These are phyloP conservation scores for Iberis pinnata DNA, from an alignment of 345 rosid species.

Conservation along the genomic window DNA sequence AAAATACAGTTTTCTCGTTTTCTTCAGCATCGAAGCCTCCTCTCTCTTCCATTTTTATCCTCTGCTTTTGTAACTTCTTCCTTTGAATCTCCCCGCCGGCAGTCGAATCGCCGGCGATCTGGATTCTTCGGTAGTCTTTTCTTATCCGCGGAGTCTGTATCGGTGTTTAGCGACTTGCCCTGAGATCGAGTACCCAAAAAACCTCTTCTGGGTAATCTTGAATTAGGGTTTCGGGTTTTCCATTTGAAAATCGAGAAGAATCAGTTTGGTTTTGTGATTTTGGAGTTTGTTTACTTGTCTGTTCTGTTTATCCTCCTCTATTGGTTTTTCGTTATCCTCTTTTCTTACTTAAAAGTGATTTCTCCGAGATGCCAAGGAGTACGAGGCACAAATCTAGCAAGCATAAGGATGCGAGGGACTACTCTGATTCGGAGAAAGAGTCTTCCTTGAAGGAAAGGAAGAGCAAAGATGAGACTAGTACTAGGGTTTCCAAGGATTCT, in stretches of 20 bases:
- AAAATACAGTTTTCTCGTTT: too few relatives aligned
- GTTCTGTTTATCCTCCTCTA: too few relatives aligned
- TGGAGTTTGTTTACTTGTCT: too few relatives aligned
- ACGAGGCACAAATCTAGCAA: slow-evolving; percentile 95
- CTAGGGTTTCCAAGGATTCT: slow-evolving; percentile 53
- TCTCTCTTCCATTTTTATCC: neutral
- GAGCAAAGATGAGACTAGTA: slow-evolving; percentile 43
- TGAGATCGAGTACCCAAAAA: slow-evolving; percentile 1
- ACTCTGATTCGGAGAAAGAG: slow-evolving; percentile 85
- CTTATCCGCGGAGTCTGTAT: neutral
- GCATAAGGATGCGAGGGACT: slow-evolving; percentile 69
- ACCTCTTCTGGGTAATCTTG: too few relatives aligned
- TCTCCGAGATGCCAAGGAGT: slow-evolving; percentile 61
- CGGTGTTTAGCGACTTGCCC: neutral
- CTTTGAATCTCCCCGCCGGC: slow-evolving; percentile 16
- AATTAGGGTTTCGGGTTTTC: slow-evolving; percentile 29
- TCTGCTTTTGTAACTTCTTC: slow-evolving; percentile 14
- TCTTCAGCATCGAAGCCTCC: too few relatives aligned
- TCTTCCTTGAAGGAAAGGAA: slow-evolving; percentile 54
- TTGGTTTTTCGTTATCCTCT: too few relatives aligned
- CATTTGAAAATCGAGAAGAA: slow-evolving; percentile 11
- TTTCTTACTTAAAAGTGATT: too few relatives aligned
- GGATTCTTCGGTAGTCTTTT: neutral
- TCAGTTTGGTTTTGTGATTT: too few relatives aligned
- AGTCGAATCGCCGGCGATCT: slow-evolving; percentile 23